Evolutionary conservation across 148 eudicot genomes (phyloP), one percentile per base, ranked within the genome.

Genomic region (Arctostaphylos glauca): DNA sequence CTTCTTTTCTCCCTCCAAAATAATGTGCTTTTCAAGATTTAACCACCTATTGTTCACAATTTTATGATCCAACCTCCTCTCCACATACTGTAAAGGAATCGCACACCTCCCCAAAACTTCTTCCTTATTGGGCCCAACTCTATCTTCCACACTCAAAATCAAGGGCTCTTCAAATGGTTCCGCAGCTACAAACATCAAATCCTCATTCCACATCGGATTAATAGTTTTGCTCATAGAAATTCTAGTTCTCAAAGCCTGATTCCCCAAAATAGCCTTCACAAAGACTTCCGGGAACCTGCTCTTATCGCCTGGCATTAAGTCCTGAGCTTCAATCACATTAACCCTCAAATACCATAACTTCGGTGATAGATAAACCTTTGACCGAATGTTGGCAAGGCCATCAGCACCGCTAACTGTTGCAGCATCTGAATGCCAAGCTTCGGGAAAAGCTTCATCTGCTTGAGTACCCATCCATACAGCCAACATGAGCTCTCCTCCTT

Each of bases 161-260:
- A 84, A 52, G 14, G 59, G 83, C 62, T 84, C 86, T 64, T 84
- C 86, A 49, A 84, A 84, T 19, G 86, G 86, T 48, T 84, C 86
- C 3, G 86, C 79, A 7, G 83, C 83, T 12, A 84, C 86, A 80
- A 84, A 84, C 86, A 84, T 80, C 62, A 84, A 74, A 79, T 84
- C 86, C 50, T 84, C 84, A n/a, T 74, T 74, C 77, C 77, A 74
- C 54, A 74, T 74, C 4, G 77, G 77, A 74, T 74, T 74, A 52
- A 74, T 74, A 13, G 14, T 74, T 54, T 74, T 74, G n/a, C 77
- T 74, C 77, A 74, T 46, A 16, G 77, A 74, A 48, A 47, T 7
- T 74, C 77, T 19, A 74, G 77, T 74, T 74, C 55, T 74, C 77
- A 74, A 19, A 74, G 53, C 54, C 77, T 74, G 77, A 74, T 74